Percentiles rank a stretch among this genome's conserved stretches.
Evolutionary conservation across 2,329 filamentous ascomycete genomes (phyloP).

Genomic region (Penicillium sclerotiorum): DNA sequence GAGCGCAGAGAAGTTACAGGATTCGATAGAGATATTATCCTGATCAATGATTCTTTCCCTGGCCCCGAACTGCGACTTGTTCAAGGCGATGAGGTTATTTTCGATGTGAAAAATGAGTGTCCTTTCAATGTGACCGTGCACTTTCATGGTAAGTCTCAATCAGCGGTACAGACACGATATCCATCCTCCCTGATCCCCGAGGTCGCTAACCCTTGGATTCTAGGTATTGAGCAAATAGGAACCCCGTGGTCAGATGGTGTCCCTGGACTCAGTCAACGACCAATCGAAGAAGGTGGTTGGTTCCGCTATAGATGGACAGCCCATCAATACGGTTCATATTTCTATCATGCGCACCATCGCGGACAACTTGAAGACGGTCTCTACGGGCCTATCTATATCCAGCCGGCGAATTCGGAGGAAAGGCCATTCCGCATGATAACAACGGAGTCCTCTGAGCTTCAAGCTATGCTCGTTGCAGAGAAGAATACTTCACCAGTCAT

Average conservation of each 20-base stretch:
- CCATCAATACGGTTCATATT: conserved; percentile 60
- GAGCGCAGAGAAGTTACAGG: conserved; percentile 27
- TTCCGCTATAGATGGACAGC: conserved; percentile 62
- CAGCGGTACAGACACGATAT: not conserved
- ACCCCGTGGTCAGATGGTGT: conserved; percentile 66
- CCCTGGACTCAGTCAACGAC: conserved; percentile 58
- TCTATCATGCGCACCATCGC: conserved; percentile 62
- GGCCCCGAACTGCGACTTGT: conserved; percentile 30
- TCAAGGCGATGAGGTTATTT: conserved; percentile 33
- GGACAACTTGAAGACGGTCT: conserved; percentile 64
- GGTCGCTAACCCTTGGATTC: not conserved
- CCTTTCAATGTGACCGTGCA: conserved; percentile 35
- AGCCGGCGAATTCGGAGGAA: conserved; percentile 25
- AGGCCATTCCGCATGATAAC: conserved; percentile 33
- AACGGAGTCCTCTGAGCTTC: conserved; percentile 34
- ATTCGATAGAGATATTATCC: conserved; percentile 26
- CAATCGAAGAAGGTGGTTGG: conserved; percentile 52
- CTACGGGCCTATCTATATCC: conserved; percentile 59
- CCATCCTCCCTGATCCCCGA: not conserved
- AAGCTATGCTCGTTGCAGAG: conserved; percentile 55
- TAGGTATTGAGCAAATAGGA: conserved; percentile 43
- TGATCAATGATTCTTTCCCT: conserved; percentile 34
- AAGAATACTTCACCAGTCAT: conserved; percentile 51
- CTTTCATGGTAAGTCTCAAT: conserved; percentile 32
- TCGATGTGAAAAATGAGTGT: conserved; percentile 31